Evolutionary conservation across 352 stramenopile genomes (phyloP), one percentile per base, ranked within the genome.

Genomic region (Globisporangium nagaii): DNA sequence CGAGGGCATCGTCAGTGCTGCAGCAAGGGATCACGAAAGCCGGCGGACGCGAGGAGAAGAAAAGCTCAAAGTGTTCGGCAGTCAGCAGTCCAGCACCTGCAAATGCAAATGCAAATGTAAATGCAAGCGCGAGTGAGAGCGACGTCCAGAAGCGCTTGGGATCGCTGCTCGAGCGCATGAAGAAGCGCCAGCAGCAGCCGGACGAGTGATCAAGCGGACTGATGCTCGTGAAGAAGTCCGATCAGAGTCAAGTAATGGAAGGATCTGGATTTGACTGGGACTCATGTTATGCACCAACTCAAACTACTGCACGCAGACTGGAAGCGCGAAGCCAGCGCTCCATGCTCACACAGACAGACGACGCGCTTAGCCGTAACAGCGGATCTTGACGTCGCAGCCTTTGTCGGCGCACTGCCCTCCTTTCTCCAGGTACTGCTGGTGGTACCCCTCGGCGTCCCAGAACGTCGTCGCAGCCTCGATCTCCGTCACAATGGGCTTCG

Each of bases 371-470:
- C 43, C 43, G 43, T 50, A 93, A 68, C 94, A 99, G 35, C 92
- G 79, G 68, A 99, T 98, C 4, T 71, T 70, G 5, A 90, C 74
- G 4, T 81, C 89, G 51, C 70, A 86, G 22, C 90, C 93, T 65
- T 98, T 98, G 49, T 93, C 88, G 2, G 95, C 84, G 63, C 79
- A 95, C 49, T 95, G 79, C 10, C 96, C 95, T 13, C 95, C 95
- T 58, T 98, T 98, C 64, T 97, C 75, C 15, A 99, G 73, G 78
- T 98, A 99, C 57, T 96, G 85, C 70, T 99, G 96, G 71, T 99
- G 96, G 63, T 96, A 96, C 31, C 90, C 83, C 66, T 99, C 95
- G 1, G 96, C 96, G 32, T 81, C 79, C 78, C 90, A 98, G 72
- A 98, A 99, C 2, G 76, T 47, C 19, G 44, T 73, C 2, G 86